Percentiles rank a stretch among this genome's conserved stretches.
Evolutionary conservation across 2,329 filamentous ascomycete genomes (phyloP).

Genomic region (Diaporthe batatas): DNA sequence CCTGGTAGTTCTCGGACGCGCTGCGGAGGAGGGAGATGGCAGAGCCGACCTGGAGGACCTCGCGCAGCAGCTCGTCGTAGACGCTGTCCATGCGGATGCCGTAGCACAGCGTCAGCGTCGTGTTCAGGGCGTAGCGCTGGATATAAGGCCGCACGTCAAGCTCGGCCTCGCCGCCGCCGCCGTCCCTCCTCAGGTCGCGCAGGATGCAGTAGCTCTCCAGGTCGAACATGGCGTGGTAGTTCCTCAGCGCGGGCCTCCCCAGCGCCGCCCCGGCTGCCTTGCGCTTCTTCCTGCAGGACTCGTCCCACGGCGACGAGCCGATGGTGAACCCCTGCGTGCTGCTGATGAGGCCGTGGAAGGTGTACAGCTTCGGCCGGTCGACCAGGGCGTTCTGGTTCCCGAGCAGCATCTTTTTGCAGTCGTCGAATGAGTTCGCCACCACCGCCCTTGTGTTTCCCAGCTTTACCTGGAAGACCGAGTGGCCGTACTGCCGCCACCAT

Average conservation of each 20-base stretch:
- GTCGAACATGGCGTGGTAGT: slow-evolving; percentile 66
- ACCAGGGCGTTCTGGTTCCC: slow-evolving; percentile 64
- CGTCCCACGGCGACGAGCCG: slow-evolving; percentile 66
- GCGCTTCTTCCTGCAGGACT: slow-evolving; percentile 65
- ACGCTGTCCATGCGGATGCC: slow-evolving; percentile 68
- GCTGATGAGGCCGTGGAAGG: slow-evolving; percentile 66
- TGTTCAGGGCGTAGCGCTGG: slow-evolving; percentile 66
- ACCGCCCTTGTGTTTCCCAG: slow-evolving; percentile 66
- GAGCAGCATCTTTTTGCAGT: slow-evolving; percentile 64
- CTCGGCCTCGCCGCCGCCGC: slow-evolving; percentile 56
- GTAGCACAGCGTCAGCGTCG: slow-evolving; percentile 66
- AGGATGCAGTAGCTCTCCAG: slow-evolving; percentile 65
- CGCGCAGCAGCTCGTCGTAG: slow-evolving; percentile 63
- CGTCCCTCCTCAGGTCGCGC: slow-evolving; percentile 60
- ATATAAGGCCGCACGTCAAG: slow-evolving; percentile 64
- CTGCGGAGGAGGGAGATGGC: slow-evolving; percentile 64
- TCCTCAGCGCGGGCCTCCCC: slow-evolving; percentile 59
- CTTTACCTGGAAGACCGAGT: slow-evolving; percentile 65
- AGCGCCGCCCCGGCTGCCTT: slow-evolving; percentile 64
- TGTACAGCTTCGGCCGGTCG: slow-evolving; percentile 64
- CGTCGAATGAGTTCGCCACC: slow-evolving; percentile 66
- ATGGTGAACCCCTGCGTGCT: slow-evolving; percentile 68
- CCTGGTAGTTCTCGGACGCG: slow-evolving; percentile 66
- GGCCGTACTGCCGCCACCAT: slow-evolving; percentile 62
- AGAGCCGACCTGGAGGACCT: slow-evolving; percentile 66